A percentile compares a stretch with the other conserved stretches of the same genome.
These are phyloP conservation scores for Dissoconium aciculare DNA, from an alignment of 2,329 filamentous ascomycete species.

Conservation along the genomic window DNA sequence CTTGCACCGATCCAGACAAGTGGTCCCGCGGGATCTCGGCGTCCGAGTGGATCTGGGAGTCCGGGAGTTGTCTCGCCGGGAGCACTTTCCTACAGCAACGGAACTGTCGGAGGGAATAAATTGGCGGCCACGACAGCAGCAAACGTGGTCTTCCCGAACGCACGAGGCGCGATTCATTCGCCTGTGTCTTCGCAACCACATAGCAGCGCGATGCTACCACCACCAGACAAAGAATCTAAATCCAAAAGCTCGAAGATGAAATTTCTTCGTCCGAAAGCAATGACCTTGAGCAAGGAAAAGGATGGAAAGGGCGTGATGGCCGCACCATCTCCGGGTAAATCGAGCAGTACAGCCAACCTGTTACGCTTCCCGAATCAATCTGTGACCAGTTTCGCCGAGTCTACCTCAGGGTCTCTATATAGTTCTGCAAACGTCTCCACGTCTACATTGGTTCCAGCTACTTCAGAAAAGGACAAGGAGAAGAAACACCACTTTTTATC, in stretches of 20 bases:
- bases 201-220: slow-evolving; percentile 11
- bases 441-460: slow-evolving; percentile 54
- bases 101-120: slow-evolving; percentile 43
- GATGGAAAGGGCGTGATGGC: slow-evolving; percentile 49
- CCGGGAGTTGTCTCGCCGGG: slow-evolving; percentile 14
- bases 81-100: slow-evolving; percentile 40
- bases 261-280: slow-evolving; percentile 63
- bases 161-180: slow-evolving; percentile 38
- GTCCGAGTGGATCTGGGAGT: slow-evolving; percentile 19
- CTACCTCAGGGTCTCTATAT: slow-evolving; percentile 49
- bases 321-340: slow-evolving; percentile 47
- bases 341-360: slow-evolving; percentile 40
- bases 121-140: slow-evolving; percentile 56
- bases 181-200: slow-evolving; percentile 18
- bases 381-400: slow-evolving; percentile 54
- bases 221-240: slow-evolving; percentile 43
- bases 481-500: slow-evolving; percentile 69
- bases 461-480: slow-evolving; percentile 50
- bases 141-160: slow-evolving; percentile 52
- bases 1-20: slow-evolving; percentile 37
- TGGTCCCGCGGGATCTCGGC: slow-evolving; percentile 9
- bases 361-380: slow-evolving; percentile 50
- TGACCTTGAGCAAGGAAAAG: slow-evolving; percentile 52
- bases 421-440: slow-evolving; percentile 61
- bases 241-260: slow-evolving; percentile 64